These are phyloP conservation scores for Aspergillus saccharolyticus DNA, from an alignment of 495 filamentous ascomycete species.

Conservation along the genomic window DNA sequence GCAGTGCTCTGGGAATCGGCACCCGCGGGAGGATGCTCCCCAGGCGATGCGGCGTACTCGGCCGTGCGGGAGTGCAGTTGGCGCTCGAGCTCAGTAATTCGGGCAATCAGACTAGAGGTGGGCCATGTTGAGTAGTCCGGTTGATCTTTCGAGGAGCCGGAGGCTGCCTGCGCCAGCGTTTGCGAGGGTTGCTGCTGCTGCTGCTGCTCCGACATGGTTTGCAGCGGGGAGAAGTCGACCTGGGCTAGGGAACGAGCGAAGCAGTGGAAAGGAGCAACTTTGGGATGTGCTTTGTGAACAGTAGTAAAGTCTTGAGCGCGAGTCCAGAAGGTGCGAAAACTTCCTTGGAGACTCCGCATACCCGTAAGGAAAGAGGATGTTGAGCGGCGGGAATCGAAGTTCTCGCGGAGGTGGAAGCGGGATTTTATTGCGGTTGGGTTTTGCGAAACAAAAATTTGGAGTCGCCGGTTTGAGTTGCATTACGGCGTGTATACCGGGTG, in stretches of 20 bases:
- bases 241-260: background rate
- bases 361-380: background rate
- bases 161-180: background rate
- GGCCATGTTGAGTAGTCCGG: conserved; percentile 58
- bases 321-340: background rate
- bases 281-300: background rate
- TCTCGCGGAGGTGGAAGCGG: background rate
- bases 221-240: background rate
- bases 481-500: background rate
- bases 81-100: conserved; percentile 60
- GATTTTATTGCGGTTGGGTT: background rate
- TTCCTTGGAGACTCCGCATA: conserved; percentile 1
- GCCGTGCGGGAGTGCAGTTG: conserved; percentile 48
- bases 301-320: background rate
- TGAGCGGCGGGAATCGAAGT: background rate
- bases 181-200: conserved; percentile 1
- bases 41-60: conserved; percentile 29
- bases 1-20: background rate
- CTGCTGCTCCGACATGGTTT: conserved; percentile 12
- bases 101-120: conserved; percentile 57
- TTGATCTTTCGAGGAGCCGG: conserved; percentile 9
- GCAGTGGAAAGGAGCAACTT: background rate
- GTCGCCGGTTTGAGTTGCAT: background rate
- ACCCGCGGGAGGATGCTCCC: background rate
- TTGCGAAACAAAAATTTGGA: background rate